These are phyloP conservation scores for Comarum palustre DNA, from an alignment of 306 rosid genomes.

Conservation along the genomic window DNA sequence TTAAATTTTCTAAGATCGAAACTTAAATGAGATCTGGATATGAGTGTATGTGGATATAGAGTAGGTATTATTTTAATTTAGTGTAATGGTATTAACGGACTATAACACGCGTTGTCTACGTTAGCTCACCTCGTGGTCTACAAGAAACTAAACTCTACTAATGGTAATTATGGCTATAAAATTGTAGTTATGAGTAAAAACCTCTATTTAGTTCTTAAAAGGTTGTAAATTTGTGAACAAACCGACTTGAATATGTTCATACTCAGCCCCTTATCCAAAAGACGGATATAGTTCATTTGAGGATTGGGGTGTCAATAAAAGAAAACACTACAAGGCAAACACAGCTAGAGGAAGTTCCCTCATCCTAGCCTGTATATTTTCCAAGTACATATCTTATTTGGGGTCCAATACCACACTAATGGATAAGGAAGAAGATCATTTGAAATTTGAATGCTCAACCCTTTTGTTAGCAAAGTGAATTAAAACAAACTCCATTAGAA, in stretches of 20 bases:
- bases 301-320: background rate
- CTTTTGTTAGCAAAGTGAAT: background rate
- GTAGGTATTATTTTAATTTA: too few species aligned
- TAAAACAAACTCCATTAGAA: background rate
- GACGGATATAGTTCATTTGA: background rate
- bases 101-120: too few species aligned
- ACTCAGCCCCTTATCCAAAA: background rate
- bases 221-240: too few species aligned
- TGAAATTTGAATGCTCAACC: background rate
- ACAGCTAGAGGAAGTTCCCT: background rate
- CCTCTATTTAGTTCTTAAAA: too few species aligned
- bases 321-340: background rate
- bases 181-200: too few species aligned
- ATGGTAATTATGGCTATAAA: too few species aligned
- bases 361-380: background rate
- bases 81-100: too few species aligned
- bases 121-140: too few species aligned
- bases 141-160: too few species aligned
- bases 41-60: too few species aligned
- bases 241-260: background rate
- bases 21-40: too few species aligned
- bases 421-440: background rate
- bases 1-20: too few species aligned
- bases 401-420: background rate
- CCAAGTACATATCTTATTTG: background rate